Base-by-base conservation (phyloP, 2,329 filamentous ascomycete species). In the Ophiocordyceps camponoti-rufipedis region DNA sequence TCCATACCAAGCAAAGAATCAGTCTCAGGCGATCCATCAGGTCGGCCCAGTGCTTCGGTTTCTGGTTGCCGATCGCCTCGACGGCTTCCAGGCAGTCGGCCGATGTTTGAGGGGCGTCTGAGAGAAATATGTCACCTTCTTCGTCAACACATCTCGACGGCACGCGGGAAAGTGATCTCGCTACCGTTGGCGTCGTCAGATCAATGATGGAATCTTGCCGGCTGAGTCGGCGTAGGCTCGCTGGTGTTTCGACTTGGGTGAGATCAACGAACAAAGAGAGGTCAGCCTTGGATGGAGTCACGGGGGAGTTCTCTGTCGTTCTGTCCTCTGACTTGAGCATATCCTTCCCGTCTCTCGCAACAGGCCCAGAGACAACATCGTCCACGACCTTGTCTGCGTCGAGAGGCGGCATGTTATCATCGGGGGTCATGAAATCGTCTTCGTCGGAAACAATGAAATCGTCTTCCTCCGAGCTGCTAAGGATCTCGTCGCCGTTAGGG, bases 391-490 rank as follows among this genome's bases (percentile, higher is more conserved):
- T 5, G 5, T 23, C 23, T 23, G 23, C 33, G 33, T 38, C 11
- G 14, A 16, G 14, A 38, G 14, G 33, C 33, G 14, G 14, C 1
- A 38, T 5, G 14, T 33, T 33, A 33, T 33, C 31, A 2, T 3
- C 10, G 3, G 31, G 31, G 8, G 31, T 33, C 23, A 23, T 23
- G 23, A 23, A 23, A 23, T 23, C 23, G 5, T 23, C 23, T 23
- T 54, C 47, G 14, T 59, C 57, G 2, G 52, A 53, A 28, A 74
- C 63, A 42, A 82, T 58, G 48, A 80, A 78, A 41, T 65, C 60
- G 5, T 63, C 59, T 9, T 70, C 68, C 23, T 71, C 71, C 18
- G 69, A 48, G 49, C 69, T 74, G 2, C 66, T 68, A n/a, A 77
- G 51, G 9, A 68, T 47, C 43, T 78, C 74, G 13, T 70, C 72